Base-by-base conservation (phyloP, 345 rosid species). In the Bruguiera gymnorhiza region DNA sequence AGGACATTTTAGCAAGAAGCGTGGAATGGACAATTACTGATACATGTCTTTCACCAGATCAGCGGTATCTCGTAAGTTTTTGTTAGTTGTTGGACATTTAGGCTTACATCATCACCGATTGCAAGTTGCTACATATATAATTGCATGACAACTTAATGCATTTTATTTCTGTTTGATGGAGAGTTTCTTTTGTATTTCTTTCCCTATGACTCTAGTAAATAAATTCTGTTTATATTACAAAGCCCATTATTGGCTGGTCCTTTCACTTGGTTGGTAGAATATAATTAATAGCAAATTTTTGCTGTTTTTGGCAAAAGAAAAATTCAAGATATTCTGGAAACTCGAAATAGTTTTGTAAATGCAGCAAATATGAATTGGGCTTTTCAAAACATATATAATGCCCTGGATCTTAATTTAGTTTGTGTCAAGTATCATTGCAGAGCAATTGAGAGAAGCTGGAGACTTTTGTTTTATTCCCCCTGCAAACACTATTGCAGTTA, bases 11-110 rank as follows among this genome's bases (percentile, higher is more conserved):
- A 51, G 84, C 89, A 32, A 86, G 69, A 76, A 82, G 83, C 74
- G 71, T 86, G 78, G 70, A 34, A 34, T 88, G 93, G 93, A 86
- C 90, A 6, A 76, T 84, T 67, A 88, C 90, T 3, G 93, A 88
- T 83, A 76, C 90, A 27, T 80, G 80, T 73, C 86, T 88, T 67
- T 88, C 89, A 20, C 88, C 93, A 7, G 89, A 88, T 77, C 88
- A 73, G 60, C 87, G 72, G 16, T 78, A 72, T 66, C 89, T 88
- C 62, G 89, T 88, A 79, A 80, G 86, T 72, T 57, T 62, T 31
- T 27, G 39, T 30, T 23, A 43, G 37, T 30, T 61, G 55, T 69
- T 56, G 19, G 7, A 60, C 50, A 30, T 32, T 27, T 21, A 23
- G 48, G 60, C 16, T 27, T 67, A 62, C 4, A 8, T 27, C 60